Percentiles rank a stretch among this genome's conserved stretches.
phyloP scores from a whole-genome alignment of 306 rosid genomes.

The Cucurbita pepo region DNA sequence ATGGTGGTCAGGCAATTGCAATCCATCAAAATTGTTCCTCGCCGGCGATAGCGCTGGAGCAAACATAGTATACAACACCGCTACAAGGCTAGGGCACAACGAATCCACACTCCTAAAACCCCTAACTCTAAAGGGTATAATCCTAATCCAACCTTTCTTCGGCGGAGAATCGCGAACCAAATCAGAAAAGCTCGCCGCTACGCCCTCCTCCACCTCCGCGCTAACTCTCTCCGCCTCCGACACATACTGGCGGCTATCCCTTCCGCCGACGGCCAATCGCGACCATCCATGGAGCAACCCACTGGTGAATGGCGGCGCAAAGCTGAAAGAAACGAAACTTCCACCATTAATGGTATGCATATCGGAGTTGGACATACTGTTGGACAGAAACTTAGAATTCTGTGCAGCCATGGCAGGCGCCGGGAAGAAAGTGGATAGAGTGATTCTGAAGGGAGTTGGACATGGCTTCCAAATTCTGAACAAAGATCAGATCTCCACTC shows the following conservation, averaged over 20 bases:
- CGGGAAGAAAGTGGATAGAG: conserved; percentile 49
- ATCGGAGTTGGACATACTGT: conserved; percentile 62
- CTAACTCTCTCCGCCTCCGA: conserved; percentile 44
- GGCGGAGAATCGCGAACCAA: conserved; percentile 59
- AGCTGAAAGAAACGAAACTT: conserved; percentile 27
- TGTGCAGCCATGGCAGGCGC: conserved; percentile 32
- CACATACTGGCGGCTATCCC: conserved; percentile 60
- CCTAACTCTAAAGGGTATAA: conserved; percentile 29
- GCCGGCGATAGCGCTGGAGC: conserved; percentile 93
- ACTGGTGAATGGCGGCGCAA: conserved; percentile 19
- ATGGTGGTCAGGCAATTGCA: conserved; percentile 60
- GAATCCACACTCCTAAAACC: conserved; percentile 24
- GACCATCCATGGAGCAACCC: conserved; percentile 81
- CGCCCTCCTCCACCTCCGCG: conserved; percentile 37
- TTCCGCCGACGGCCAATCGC: conserved; percentile 46
- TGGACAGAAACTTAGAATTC: conserved; percentile 54
- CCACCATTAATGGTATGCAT: conserved; percentile 44
- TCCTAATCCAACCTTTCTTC: conserved; percentile 81
- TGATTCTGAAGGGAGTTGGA: conserved; percentile 51
- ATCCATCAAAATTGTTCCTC: conserved; percentile 29
- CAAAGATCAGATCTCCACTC: conserved; percentile 40
- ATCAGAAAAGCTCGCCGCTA: conserved; percentile 40
- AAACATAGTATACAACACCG: conserved; percentile 62
- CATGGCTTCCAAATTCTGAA: conserved; percentile 71
- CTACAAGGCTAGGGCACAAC: conserved; percentile 20